Evolutionary conservation across 2,329 filamentous ascomycete genomes (phyloP), one percentile per base, ranked within the genome.

Genomic region (Sporothrix variecibatus): DNA sequence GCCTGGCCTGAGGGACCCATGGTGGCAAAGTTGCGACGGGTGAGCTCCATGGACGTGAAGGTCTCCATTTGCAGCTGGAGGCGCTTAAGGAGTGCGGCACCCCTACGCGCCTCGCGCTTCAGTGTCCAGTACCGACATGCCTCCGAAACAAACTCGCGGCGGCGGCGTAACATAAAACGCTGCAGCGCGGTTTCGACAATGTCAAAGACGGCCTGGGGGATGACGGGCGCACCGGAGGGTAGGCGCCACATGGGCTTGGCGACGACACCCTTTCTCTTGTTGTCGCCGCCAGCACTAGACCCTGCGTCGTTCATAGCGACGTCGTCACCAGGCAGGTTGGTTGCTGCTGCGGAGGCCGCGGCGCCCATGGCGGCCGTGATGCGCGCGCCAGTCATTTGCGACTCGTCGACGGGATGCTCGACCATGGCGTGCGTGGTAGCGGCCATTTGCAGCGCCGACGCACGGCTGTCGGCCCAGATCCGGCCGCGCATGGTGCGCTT

Each of bases 71-170:
- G 95, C 74, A 98, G 85, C 81, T 99, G 96, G 26, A 99, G 87
- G 49, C 96, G 91, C 83, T 98, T 98, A 75, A 99, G 87, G 73
- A 99, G 86, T 3, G 96, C 94, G 40, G 96, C 96, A 65, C 96
- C 96, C 74, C 96, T 89, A 46, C 96, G 91, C 76, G 95, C 93
- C 82, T 99, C 96, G 73, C 96, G 90, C 84, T 99, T 99, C 76
- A 99, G 83, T 0, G 96, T 98, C 96, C 96, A 99, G 83, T 98
- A 99, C 78, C 94, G 94, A 84, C 95, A 98, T 1, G 93, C 93
- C 82, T 98, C 95, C 74, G 94, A 92, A 2, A 97, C 91, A 81
- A 94, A 99, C 75, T 98, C 95, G 80, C 97, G 97, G 71, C 94
- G 90, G 80, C 96, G 97, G 40, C 92, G 90, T 74, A 90, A 85